phyloP scores from a whole-genome alignment of 2,329 filamentous ascomycete species.

The Phialophora expanda region DNA sequence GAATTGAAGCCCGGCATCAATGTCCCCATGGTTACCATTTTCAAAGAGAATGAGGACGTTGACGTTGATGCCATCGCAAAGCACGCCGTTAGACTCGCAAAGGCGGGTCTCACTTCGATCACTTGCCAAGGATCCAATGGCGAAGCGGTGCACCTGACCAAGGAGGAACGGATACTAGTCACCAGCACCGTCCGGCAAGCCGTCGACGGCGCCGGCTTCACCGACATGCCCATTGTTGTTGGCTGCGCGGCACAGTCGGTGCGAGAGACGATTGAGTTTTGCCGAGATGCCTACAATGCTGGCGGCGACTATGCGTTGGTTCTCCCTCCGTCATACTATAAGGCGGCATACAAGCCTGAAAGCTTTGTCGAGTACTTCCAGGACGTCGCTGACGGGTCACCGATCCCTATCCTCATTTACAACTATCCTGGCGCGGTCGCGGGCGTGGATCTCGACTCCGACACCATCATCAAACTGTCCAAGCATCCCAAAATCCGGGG shows the following conservation, averaged over 20 bases:
- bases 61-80: constrained; percentile 66
- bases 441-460: constrained; percentile 71
- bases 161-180: constrained; percentile 70
- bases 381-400: constrained; percentile 64
- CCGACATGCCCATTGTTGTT: constrained; percentile 71
- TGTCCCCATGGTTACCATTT: constrained; percentile 76
- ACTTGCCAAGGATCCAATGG: constrained; percentile 82
- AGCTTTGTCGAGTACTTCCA: constrained; percentile 69
- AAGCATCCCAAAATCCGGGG: constrained; percentile 70
- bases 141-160: constrained; percentile 78
- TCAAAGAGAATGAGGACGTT: constrained; percentile 69
- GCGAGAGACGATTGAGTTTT: constrained; percentile 72
- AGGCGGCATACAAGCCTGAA: constrained; percentile 66
- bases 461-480: constrained; percentile 64
- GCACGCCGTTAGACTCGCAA: constrained; percentile 70
- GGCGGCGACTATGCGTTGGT: constrained; percentile 79
- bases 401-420: constrained; percentile 71
- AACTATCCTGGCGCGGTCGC: constrained; percentile 73
- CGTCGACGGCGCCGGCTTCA: constrained; percentile 69
- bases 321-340: constrained; percentile 78
- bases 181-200: constrained; percentile 72
- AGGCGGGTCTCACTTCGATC: constrained; percentile 73
- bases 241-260: constrained; percentile 76
- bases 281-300: constrained; percentile 68
- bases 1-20: constrained; percentile 61